These are phyloP conservation scores for Aspergillus leporis DNA, from an alignment of 495 filamentous ascomycete species.

Conservation along the genomic window DNA sequence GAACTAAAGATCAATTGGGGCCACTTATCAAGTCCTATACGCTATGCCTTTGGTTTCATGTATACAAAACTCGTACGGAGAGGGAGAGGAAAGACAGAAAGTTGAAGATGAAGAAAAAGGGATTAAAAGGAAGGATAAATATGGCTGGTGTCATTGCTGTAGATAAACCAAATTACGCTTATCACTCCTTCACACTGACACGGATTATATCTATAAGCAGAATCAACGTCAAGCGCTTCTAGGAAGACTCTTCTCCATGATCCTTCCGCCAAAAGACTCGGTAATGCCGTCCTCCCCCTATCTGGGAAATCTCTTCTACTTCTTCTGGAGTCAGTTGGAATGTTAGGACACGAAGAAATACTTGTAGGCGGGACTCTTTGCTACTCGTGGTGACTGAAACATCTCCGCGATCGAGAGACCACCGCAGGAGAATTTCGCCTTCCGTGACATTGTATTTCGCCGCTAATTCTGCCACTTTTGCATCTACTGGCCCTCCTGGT, in stretches of 20 bases:
- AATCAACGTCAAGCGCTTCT: not conserved
- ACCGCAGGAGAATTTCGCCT: constrained; percentile 70
- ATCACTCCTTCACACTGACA: too few relatives aligned
- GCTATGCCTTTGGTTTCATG: too few relatives aligned
- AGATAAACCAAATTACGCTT: too few relatives aligned
- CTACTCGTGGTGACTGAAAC: constrained; percentile 77
- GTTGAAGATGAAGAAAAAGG: too few relatives aligned
- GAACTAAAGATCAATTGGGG: too few relatives aligned
- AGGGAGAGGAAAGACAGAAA: too few relatives aligned
- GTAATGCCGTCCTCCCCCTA: constrained; percentile 67
- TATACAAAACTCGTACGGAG: too few relatives aligned
- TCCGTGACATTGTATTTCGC: constrained; percentile 76
- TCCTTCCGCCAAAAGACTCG: constrained; percentile 66
- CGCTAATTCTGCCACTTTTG: constrained; percentile 57
- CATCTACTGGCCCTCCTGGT: constrained; percentile 67
- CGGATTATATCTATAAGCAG: too few relatives aligned
- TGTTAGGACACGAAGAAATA: constrained; percentile 60
- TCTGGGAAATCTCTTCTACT: constrained; percentile 61
- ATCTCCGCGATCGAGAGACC: constrained; percentile 77
- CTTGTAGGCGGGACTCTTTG: constrained; percentile 68
- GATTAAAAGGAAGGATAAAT: too few relatives aligned
- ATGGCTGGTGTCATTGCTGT: too few relatives aligned
- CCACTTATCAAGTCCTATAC: too few relatives aligned
- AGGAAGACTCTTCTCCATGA: not conserved
- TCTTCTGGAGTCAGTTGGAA: constrained; percentile 76